A percentile compares a stretch with the other conserved stretches of the same genome.
These are phyloP conservation scores for Aspergillus hortae DNA, from an alignment of 2,329 filamentous ascomycete species.

Conservation along the genomic window DNA sequence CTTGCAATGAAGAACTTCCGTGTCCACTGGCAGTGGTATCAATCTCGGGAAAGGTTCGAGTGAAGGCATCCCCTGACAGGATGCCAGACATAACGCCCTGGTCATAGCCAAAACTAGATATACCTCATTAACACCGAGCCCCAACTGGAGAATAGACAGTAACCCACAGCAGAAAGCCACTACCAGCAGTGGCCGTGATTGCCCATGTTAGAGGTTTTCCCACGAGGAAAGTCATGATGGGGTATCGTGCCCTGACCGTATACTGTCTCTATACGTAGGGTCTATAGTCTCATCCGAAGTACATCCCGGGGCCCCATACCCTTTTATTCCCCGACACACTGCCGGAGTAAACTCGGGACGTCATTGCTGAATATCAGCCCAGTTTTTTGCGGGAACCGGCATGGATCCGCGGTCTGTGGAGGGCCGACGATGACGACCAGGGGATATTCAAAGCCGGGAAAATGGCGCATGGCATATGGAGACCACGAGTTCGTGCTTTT, in stretches of 20 bases:
- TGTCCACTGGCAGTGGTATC: slow-evolving; percentile 29
- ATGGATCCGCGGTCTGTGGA: slow-evolving; percentile 1
- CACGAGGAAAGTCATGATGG: slow-evolving; percentile 23
- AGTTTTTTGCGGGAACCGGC: not conserved
- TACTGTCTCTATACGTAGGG: not conserved
- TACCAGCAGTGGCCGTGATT: slow-evolving; percentile 42
- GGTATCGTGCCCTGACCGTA: not conserved
- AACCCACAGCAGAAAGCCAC: slow-evolving; percentile 39
- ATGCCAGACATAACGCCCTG: slow-evolving; percentile 39
- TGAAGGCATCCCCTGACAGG: slow-evolving; percentile 27
- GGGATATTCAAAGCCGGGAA: not conserved
- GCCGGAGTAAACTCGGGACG: not conserved
- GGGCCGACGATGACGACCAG: not conserved
- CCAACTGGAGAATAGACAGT: slow-evolving; percentile 8
- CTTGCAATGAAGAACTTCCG: slow-evolving; percentile 44
- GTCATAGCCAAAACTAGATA: slow-evolving; percentile 32
- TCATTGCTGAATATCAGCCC: not conserved
- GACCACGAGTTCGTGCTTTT: not conserved
- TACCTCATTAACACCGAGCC: slow-evolving; percentile 9
- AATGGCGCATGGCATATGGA: not conserved
- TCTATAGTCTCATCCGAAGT: not conserved
- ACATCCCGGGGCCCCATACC: not conserved
- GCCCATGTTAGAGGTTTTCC: slow-evolving; percentile 38
- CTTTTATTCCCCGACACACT: not conserved
- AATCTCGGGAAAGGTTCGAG: slow-evolving; percentile 24